Evolutionary conservation across 257 asterid species (phyloP), one percentile per base, ranked within the genome.

Genomic region (Fraxinus americana): DNA sequence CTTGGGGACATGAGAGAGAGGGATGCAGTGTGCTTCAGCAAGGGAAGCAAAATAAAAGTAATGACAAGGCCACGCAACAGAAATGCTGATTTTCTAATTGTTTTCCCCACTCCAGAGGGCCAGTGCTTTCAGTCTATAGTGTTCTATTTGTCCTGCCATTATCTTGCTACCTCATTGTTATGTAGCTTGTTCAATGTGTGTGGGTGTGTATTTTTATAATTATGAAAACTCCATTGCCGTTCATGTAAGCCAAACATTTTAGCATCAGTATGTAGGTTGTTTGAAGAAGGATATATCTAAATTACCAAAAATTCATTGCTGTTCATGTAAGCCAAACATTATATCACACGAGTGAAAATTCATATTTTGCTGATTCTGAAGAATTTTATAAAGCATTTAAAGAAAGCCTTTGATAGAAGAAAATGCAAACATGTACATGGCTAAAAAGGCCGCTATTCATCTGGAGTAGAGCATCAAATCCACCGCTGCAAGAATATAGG

Each of bases 41-140:
- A 80, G 38, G 71, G 30, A 76, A 61, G 30, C 30, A 14, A 45
- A 71, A 17, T 36, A 80, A 36, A 30, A 50, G 41, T 63, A 63
- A 10, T 0, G 5, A 63, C n/a, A 63, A 8, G 36, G 36, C 27
- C 36, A 27, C 17, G 2, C 32, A 27, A 63, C 35, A 63, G 10
- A 63, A 10, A 63, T 25, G 36, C 36, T 25, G 35, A 27, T 27
- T 63, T 63, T 25, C 36, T 61, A 25, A 23, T 61, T 61, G 10
- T 57, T 61, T 16, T 9, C 4, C 36, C 68, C 30, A 61, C 68
- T 27, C 35, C 69, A 25, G 34, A 63, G 17, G 36, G 11, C 19
- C 19, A 10, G 67, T 21, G 27, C 32, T 21, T 59, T 59, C 29
- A 27, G 69, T 27, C 35, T 63, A 27, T 5, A 4, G 69, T 10